phyloP scores from a whole-genome alignment of 129 eudicot genomes.

The Arctium minus region DNA sequence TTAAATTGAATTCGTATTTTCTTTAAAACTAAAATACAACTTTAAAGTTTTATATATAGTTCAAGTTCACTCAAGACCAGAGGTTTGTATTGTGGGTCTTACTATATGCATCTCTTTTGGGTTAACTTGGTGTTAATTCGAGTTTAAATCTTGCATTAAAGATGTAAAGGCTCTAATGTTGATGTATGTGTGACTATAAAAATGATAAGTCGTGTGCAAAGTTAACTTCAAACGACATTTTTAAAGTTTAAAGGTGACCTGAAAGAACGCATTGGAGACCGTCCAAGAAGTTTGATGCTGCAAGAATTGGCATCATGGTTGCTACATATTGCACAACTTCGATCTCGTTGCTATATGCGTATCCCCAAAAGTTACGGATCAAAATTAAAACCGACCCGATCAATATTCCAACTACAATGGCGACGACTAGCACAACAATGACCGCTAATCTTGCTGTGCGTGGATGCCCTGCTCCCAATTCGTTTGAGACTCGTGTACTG shows the following conservation, averaged over 20 bases:
- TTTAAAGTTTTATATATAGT: too few relatives aligned
- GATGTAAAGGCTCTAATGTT: not conserved
- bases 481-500: slow-evolving; percentile 88
- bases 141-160: too few relatives aligned
- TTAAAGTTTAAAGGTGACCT: slow-evolving; percentile 28
- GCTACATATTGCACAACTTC: slow-evolving; percentile 77
- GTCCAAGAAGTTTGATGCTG: slow-evolving; percentile 56
- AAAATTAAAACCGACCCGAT: slow-evolving; percentile 43
- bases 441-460: slow-evolving; percentile 58
- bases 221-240: not conserved
- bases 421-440: slow-evolving; percentile 46
- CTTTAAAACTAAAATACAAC: too few relatives aligned
- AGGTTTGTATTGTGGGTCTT: too few relatives aligned
- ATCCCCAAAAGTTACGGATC: slow-evolving; percentile 71
- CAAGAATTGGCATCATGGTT: slow-evolving; percentile 65
- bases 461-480: slow-evolving; percentile 86
- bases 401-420: slow-evolving; percentile 44
- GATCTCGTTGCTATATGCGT: slow-evolving; percentile 66
- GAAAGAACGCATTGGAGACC: slow-evolving; percentile 71
- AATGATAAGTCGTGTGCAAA: too few relatives aligned
- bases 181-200: not conserved
- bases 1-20: too few relatives aligned
- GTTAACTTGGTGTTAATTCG: too few relatives aligned
- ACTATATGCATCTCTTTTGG: too few relatives aligned
- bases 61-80: too few relatives aligned